phyloP scores from a whole-genome alignment of 345 rosid species.

The Mangifera indica region DNA sequence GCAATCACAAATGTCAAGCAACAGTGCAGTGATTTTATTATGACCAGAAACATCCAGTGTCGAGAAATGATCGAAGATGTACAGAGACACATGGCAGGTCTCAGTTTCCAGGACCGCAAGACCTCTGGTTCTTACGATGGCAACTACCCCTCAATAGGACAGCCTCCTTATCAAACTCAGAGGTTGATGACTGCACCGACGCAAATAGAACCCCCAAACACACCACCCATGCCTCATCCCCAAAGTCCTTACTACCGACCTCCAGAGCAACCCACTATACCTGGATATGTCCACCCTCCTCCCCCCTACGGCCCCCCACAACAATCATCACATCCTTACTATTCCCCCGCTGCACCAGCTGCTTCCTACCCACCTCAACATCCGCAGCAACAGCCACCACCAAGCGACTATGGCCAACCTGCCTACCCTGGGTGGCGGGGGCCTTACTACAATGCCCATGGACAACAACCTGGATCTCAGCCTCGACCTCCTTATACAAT shows the following conservation, averaged over 20 bases:
- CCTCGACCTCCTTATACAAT: conserved; percentile 85
- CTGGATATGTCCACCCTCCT: conserved; percentile 52
- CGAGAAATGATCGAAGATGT: conserved; percentile 97
- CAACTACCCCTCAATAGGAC: conserved; percentile 63
- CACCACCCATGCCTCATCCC: conserved; percentile 39
- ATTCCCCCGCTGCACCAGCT: conserved; percentile 38
- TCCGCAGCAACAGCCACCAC: conserved; percentile 59
- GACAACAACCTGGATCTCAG: conserved; percentile 59
- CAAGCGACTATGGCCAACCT: conserved; percentile 72
- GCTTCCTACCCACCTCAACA: conserved; percentile 61
- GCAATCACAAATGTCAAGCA: conserved; percentile 94
- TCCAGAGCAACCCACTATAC: conserved; percentile 57
- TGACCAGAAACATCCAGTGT: conserved; percentile 97
- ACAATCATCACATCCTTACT: conserved; percentile 56
- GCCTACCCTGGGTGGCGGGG: conserved; percentile 92
- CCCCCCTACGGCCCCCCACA: conserved; percentile 59
- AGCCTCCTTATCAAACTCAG: conserved; percentile 48
- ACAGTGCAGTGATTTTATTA: conserved; percentile 95
- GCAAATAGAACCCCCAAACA: conserved; percentile 53
- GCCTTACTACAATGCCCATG: conserved; percentile 73
- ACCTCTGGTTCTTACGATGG: conserved; percentile 49
- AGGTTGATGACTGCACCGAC: conserved; percentile 42
- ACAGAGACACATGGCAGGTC: conserved; percentile 84
- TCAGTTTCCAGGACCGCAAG: conserved; percentile 83
- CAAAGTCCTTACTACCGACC: conserved; percentile 66